Conservation (phyloP, 371 early-diverging fungal species). For the Lichtheimia hyalospora region DNA sequence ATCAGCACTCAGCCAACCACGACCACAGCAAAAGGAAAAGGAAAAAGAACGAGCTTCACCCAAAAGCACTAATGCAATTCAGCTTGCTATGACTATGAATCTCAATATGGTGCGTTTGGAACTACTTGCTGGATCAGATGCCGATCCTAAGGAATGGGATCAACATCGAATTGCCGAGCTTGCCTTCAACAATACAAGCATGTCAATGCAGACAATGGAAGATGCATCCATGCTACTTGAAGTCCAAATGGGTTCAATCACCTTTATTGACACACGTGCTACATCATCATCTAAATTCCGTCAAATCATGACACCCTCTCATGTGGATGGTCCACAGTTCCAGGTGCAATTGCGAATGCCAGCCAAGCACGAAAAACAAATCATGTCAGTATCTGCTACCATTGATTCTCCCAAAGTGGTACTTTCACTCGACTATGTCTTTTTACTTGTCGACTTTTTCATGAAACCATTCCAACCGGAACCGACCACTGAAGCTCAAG, state of each 20-base stretch:
- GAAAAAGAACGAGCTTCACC: conserved; percentile 1
- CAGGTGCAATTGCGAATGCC: conserved; percentile 42
- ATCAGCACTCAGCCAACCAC: neutral
- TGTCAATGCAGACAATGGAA: conserved; percentile 66
- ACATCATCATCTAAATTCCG: conserved; percentile 76
- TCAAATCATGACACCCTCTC: conserved; percentile 76
- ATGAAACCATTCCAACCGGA: conserved; percentile 52
- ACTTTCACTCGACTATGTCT: conserved; percentile 81
- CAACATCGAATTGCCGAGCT: conserved; percentile 46
- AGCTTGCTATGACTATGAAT: conserved; percentile 22
- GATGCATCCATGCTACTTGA: conserved; percentile 76
- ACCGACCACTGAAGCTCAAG: conserved; percentile 39
- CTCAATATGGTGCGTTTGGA: conserved; percentile 29
- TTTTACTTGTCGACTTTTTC: conserved; percentile 73
- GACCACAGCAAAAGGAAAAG: neutral
- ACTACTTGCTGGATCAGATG: conserved; percentile 61
- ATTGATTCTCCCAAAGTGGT: conserved; percentile 83
- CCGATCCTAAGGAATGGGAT: conserved; percentile 15
- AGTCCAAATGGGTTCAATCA: conserved; percentile 68
- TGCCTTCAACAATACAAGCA: conserved; percentile 50
- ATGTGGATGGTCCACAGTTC: conserved; percentile 71
- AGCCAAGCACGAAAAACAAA: conserved; percentile 16
- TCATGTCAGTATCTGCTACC: conserved; percentile 62
- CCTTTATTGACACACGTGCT: conserved; percentile 78
- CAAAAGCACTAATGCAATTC: conserved; percentile 3